Conservation (phyloP, 1,139 yeast species). For the Geotrichum phurueaensis region DNA sequence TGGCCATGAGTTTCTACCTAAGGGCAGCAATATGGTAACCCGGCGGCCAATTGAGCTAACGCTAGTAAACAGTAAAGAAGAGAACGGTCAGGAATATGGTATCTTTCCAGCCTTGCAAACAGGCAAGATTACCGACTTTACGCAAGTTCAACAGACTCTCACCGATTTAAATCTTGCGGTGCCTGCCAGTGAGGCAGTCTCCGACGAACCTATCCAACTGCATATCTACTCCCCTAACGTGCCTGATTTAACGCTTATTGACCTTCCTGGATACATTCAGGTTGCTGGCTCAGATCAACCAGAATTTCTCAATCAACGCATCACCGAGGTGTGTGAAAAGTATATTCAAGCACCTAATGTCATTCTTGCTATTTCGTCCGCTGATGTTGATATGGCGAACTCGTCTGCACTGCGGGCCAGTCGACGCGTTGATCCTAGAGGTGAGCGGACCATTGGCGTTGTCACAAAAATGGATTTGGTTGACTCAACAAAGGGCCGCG, state of each 20-base stretch:
- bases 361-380: constrained; percentile 91
- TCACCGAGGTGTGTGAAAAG: constrained; percentile 70
- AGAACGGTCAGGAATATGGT: constrained; percentile 71
- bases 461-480: constrained; percentile 89
- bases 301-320: constrained; percentile 66
- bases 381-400: constrained; percentile 95
- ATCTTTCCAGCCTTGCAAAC: constrained; percentile 91
- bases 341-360: constrained; percentile 88
- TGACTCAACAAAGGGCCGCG: constrained; percentile 64
- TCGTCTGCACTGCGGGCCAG: constrained; percentile 91
- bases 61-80: constrained; percentile 73
- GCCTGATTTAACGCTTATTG: constrained; percentile 90
- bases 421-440: constrained; percentile 82
- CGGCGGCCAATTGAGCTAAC: constrained; percentile 93
- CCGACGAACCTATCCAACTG: constrained; percentile 85
- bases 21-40: constrained; percentile 94
- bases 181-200: constrained; percentile 74
- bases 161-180: constrained; percentile 88
- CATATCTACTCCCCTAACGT: constrained; percentile 86
- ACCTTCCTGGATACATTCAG: constrained; percentile 95
- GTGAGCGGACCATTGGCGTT: constrained; percentile 93
- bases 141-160: constrained; percentile 77
- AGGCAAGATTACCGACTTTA: constrained; percentile 76
- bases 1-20: constrained; percentile 90
- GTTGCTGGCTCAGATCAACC: constrained; percentile 97